Conservation (phyloP, 306 rosid genomes). For the Dryas octopetala region DNA sequence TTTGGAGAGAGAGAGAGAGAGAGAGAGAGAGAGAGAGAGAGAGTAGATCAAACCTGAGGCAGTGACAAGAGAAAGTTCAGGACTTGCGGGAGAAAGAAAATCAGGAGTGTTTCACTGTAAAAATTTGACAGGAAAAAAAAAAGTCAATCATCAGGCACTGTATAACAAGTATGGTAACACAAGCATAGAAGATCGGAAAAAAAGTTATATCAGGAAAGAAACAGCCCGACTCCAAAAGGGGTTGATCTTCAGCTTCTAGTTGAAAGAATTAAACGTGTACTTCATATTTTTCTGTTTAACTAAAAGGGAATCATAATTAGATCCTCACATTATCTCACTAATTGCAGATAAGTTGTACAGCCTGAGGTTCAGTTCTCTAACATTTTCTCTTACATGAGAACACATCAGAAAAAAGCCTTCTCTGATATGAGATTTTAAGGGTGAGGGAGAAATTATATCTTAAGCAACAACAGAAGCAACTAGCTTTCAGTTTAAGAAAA, state of each 20-base stretch:
- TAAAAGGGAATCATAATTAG: neutral
- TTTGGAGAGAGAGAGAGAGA: too few relatives aligned
- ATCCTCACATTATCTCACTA: neutral
- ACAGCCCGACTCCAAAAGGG: neutral
- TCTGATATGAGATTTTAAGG: neutral
- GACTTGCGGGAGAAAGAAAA: slow-evolving; percentile 94
- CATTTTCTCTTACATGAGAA: neutral
- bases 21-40: slow-evolving; percentile 16
- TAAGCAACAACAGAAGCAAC: neutral
- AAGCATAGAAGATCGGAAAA: neutral
- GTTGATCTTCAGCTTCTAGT: neutral
- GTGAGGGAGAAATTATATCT: neutral
- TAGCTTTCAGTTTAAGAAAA: neutral
- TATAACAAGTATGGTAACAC: slow-evolving; percentile 14
- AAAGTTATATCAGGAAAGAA: neutral
- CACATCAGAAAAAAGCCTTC: neutral
- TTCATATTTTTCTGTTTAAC: neutral
- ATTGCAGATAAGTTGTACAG: neutral
- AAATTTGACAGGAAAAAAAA: slow-evolving; percentile 6
- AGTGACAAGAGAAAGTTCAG: slow-evolving; percentile 89
- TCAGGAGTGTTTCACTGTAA: slow-evolving; percentile 85
- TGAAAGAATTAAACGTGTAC: neutral
- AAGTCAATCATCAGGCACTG: slow-evolving; percentile 14
- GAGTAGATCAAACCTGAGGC: slow-evolving; percentile 70
- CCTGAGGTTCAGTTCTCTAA: neutral